phyloP scores from a whole-genome alignment of 495 filamentous ascomycete species.

The Rostrohypoxylon terebratum region DNA sequence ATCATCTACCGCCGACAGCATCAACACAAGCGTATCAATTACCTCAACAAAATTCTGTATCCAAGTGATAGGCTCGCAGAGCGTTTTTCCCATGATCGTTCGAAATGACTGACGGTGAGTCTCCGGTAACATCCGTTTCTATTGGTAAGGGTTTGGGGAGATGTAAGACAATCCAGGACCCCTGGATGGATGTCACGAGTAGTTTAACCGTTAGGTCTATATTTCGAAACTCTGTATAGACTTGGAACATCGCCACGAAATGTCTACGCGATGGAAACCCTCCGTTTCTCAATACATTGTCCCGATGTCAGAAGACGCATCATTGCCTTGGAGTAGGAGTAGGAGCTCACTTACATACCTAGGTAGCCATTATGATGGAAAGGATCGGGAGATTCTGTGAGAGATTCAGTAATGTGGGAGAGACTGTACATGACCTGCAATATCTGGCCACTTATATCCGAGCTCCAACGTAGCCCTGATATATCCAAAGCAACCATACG shows the following conservation, averaged over 20 bases:
- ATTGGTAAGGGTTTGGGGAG: conserved; percentile 4
- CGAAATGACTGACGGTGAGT: background rate
- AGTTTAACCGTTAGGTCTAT: conserved; percentile 18
- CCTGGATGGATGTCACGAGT: background rate
- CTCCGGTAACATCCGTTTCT: background rate
- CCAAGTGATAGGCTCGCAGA: background rate
- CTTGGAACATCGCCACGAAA: background rate
- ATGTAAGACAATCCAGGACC: background rate
- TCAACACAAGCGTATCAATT: conserved; percentile 17
- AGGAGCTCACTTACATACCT: background rate
- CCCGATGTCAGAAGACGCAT: background rate
- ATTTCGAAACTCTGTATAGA: background rate
- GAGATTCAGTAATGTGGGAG: background rate
- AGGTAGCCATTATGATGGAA: background rate
- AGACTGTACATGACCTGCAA: background rate
- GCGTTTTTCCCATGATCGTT: background rate
- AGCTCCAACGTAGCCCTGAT: background rate
- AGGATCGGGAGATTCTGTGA: background rate
- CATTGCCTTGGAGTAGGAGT: background rate
- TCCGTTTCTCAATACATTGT: background rate
- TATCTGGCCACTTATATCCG: background rate
- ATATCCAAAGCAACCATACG: background rate
- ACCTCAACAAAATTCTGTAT: conserved; percentile 6
- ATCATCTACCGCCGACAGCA: conserved; percentile 2
- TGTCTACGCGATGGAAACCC: too few species aligned